phyloP scores from a whole-genome alignment of 306 rosid species.

The Morella rubra region DNA sequence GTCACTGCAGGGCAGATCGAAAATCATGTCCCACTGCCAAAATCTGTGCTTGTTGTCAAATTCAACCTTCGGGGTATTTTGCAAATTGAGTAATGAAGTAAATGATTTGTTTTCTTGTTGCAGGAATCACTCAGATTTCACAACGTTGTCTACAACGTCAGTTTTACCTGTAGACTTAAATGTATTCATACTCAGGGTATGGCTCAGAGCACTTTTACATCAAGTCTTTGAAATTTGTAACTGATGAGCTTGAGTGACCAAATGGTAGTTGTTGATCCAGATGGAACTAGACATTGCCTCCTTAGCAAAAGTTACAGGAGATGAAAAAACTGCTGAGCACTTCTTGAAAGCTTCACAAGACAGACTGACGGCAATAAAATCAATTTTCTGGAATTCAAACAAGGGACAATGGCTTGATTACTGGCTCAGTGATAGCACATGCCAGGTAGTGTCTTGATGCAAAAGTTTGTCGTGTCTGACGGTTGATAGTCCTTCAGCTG shows the following conservation, averaged over 20 bases:
- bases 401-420: slow-evolving; percentile 88
- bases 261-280: slow-evolving; percentile 41
- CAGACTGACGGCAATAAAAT: slow-evolving; percentile 61
- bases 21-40: not conserved
- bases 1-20: not conserved
- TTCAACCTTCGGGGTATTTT: not conserved
- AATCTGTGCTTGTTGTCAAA: not conserved
- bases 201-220: slow-evolving; percentile 24
- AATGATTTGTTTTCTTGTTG: slow-evolving; percentile 28
- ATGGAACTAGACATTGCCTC: slow-evolving; percentile 80
- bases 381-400: slow-evolving; percentile 71
- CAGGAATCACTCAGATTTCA: slow-evolving; percentile 66
- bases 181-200: slow-evolving; percentile 71
- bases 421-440: slow-evolving; percentile 51
- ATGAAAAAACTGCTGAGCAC: slow-evolving; percentile 34
- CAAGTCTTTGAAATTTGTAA: slow-evolving; percentile 8
- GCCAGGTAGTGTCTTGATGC: slow-evolving; percentile 34
- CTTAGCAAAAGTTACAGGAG: slow-evolving; percentile 71
- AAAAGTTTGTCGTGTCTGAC: slow-evolving; percentile 10
- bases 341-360: slow-evolving; percentile 53
- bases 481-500: slow-evolving; percentile 10
- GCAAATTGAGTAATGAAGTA: slow-evolving; percentile 5
- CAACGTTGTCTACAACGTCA: slow-evolving; percentile 78
- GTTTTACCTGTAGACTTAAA: slow-evolving; percentile 85
- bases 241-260: slow-evolving; percentile 22